Evolutionary conservation across 2,329 filamentous ascomycete genomes (phyloP), one percentile per base, ranked within the genome.

Genomic region (Hirsutella rhossiliensis): DNA sequence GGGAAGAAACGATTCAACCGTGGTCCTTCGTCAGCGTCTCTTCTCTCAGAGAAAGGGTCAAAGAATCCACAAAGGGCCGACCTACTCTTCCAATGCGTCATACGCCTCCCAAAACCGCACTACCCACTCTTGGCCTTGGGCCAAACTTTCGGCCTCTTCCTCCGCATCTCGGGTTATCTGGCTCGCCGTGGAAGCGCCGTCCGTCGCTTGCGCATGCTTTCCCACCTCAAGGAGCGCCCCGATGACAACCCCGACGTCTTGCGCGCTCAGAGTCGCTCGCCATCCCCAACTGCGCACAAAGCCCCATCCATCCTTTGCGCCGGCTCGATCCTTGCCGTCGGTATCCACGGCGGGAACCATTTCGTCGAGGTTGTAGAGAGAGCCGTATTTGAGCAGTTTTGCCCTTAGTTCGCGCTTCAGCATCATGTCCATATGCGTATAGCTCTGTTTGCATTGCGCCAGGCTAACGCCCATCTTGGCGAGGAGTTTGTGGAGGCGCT

Each of bases 361-460:
- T 42, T 90, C 92, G 51, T 97, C 89, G 1, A 98, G 75, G 27
- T 94, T 92, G 62, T 97, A 98, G 48, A 94, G 73, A 1, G 87
- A 87, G 0, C 89, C 89, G 58, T 95, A 97, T 55, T 90, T 90
- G 18, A 96, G 72, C 2, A 98, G 73, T 47, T 94, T 87, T 40
- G 86, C 78, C 37, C 90, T 80, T 28, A 97, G 67, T 28, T 87
- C 86, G 5, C 87, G 82, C 65, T 97, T 98, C 30, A 98, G 69
- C 62, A 94, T 82, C 80, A 96, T 94, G 63, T 97, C 90, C 89
- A 98, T 97, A 62, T 98, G 92, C 0, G 88, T 87, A 60, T 97
- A 98, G 59, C 81, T 90, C 63, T 97, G 92, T 55, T 87, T 89
- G 65, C 89, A 95, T 65, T 98, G 90, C 5, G 83, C 84, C 32